Conservation (phyloP, 139 green algal genomes). For the Micractinium conductrix region DNA sequence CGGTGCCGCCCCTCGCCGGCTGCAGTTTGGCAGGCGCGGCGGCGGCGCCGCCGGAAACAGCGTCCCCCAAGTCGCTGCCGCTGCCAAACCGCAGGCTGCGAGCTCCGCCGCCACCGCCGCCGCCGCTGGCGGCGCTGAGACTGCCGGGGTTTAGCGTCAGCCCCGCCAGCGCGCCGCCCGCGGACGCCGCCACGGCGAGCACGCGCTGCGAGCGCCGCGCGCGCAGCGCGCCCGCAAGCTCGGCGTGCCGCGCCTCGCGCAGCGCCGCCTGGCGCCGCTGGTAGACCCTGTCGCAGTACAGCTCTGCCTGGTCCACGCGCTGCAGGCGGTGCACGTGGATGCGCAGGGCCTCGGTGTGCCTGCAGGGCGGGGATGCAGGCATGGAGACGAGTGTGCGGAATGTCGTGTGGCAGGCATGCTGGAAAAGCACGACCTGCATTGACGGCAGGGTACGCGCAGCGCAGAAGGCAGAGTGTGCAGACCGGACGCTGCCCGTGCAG, state of each 20-base stretch:
- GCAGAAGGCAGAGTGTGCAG: too few species aligned
- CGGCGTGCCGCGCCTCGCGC: constrained; percentile 7
- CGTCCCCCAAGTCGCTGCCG: neutral
- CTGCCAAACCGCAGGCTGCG: constrained; percentile 21
- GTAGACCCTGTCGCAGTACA: constrained; percentile 78
- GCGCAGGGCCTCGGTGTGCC: constrained; percentile 75
- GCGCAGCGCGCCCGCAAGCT: constrained; percentile 1
- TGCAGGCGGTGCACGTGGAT: constrained; percentile 74
- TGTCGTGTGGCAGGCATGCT: too few species aligned
- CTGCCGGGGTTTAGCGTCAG: neutral
- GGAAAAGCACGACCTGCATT: too few species aligned
- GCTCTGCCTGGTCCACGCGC: constrained; percentile 63
- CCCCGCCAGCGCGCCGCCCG: neutral
- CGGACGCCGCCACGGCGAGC: neutral
- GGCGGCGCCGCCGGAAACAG: neutral
- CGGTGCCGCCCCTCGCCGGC: neutral
- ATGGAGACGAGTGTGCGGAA: neutral
- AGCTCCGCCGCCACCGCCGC: neutral
- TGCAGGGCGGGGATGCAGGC: constrained; percentile 1
- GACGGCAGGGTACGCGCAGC: too few species aligned
- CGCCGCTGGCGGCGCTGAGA: neutral
- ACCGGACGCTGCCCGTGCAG: too few species aligned
- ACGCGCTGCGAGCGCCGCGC: neutral
- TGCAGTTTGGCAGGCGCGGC: constrained; percentile 6
- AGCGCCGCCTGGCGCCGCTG: constrained; percentile 16